These are phyloP conservation scores for Wickerhamomyces queroliae DNA, from an alignment of 805 yeast genomes.

Conservation along the genomic window DNA sequence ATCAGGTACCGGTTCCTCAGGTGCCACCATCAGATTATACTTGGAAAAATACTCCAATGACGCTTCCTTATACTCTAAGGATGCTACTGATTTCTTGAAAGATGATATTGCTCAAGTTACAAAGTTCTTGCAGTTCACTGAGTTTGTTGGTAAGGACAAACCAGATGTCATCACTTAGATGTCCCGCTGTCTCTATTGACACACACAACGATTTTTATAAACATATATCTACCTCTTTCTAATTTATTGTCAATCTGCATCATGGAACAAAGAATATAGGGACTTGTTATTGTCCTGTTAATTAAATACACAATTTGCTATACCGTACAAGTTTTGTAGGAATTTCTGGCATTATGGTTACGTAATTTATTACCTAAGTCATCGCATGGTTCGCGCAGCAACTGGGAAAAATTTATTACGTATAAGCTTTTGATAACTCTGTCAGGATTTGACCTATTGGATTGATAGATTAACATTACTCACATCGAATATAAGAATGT, in stretches of 20 bases:
- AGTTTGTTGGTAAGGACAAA: slow-evolving; percentile 70
- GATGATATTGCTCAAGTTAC: slow-evolving; percentile 59
- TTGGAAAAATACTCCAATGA: slow-evolving; percentile 78
- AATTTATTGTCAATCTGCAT: neutral
- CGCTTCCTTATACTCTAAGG: slow-evolving; percentile 35
- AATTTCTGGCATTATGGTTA: too few relatives aligned
- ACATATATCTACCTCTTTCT: neutral
- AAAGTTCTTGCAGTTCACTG: slow-evolving; percentile 62
- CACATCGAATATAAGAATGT: too few relatives aligned
- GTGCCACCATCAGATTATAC: slow-evolving; percentile 93
- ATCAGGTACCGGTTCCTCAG: slow-evolving; percentile 96
- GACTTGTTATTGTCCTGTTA: too few relatives aligned
- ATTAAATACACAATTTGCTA: neutral
- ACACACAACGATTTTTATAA: too few relatives aligned
- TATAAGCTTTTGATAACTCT: too few relatives aligned
- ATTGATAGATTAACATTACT: too few relatives aligned
- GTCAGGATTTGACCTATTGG: too few relatives aligned
- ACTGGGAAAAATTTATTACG: neutral
- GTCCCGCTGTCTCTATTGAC: neutral
- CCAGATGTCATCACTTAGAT: slow-evolving; percentile 83
- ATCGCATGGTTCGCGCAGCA: neutral
- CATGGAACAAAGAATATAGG: too few relatives aligned
- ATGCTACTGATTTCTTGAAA: slow-evolving; percentile 65
- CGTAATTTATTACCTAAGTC: neutral
- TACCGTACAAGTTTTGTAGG: too few relatives aligned